Base-by-base conservation (phyloP, 352 stramenopile genomes). In the Peronospora tabacina region DNA sequence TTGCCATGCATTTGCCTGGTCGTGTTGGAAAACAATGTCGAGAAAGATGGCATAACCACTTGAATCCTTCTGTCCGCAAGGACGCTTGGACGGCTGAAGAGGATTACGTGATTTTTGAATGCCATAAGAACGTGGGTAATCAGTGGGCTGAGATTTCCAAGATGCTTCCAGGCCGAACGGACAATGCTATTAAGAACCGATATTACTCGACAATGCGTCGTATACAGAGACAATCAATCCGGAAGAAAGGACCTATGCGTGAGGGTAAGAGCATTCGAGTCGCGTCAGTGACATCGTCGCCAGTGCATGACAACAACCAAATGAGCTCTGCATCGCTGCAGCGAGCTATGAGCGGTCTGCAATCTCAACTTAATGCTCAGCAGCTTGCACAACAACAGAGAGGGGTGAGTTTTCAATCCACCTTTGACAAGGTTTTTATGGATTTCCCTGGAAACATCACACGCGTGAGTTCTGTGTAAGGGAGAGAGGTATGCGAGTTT, bases 121-220 rank as follows among this genome's bases (percentile, higher is more conserved):
- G 81, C 52, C 86, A 96, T 58, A 90, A 93, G 66, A 94, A 94
- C 33, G 73, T 95, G 26, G 87, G 87, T 28, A 96, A 96, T 60
- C 83, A 95, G 44, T 96, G 87, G 87, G 85, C 85, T 1, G 82
- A 95, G 62, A 96, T 96, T 49, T 87, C 85, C 37, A 91, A 93
- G 55, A 93, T 93, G 75, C 71, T 96, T 1, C 85, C 85, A 2
- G 85, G 85, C 16, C 81, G 80, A 36, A 94, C 86, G 20, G 85
- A 96, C 58, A 96, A 96, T 58, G 82, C 82, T 22, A 95, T 96
- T 58, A 96, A 96, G 65, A 95, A 94, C 51, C 72, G 84, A 30
- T 95, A 91, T 59, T 95, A 97, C 61, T 95, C 84, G 50, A 95
- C 80, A n/a, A 93, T 92, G 80, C 66, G 84, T 3, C 76, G 84